These are phyloP conservation scores for Yamadazyma kanchanaburiensis DNA, from an alignment of 1,139 yeast genomes.

Conservation along the genomic window DNA sequence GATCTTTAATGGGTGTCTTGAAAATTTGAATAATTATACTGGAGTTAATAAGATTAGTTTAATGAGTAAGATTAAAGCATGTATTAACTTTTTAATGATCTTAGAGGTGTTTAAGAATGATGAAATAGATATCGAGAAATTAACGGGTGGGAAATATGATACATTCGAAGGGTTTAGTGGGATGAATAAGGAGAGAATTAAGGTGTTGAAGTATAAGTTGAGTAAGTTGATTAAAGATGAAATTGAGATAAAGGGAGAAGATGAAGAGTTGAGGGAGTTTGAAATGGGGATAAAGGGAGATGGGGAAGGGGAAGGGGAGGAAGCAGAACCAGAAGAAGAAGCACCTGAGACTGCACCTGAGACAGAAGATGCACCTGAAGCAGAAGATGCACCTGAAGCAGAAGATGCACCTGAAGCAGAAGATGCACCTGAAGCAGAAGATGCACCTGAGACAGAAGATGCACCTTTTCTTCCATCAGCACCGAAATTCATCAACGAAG, in stretches of 20 bases:
- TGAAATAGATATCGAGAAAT: slow-evolving; percentile 27
- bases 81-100: slow-evolving; percentile 33
- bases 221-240: slow-evolving; percentile 39
- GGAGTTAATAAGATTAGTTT: slow-evolving; percentile 24
- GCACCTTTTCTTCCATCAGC: slow-evolving; percentile 9
- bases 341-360: neutral
- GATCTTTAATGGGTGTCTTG: slow-evolving; percentile 51
- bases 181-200: slow-evolving; percentile 32
- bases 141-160: slow-evolving; percentile 31
- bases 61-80: slow-evolving; percentile 33
- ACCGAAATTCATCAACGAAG: slow-evolving; percentile 11
- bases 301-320: slow-evolving; percentile 4
- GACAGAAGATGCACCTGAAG: neutral
- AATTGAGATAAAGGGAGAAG: slow-evolving; percentile 24
- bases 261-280: slow-evolving; percentile 19
- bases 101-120: slow-evolving; percentile 27
- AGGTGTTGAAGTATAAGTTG: slow-evolving; percentile 38
- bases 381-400: neutral
- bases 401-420: neutral
- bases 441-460: slow-evolving; percentile 1
- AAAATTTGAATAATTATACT: slow-evolving; percentile 23
- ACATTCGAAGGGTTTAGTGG: slow-evolving; percentile 22
- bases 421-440: slow-evolving; percentile 3
- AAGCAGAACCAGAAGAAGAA: neutral
- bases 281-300: slow-evolving; percentile 2